These are phyloP conservation scores for Verticillium alfalfae DNA, from an alignment of 2,329 filamentous ascomycete species.

Conservation along the genomic window DNA sequence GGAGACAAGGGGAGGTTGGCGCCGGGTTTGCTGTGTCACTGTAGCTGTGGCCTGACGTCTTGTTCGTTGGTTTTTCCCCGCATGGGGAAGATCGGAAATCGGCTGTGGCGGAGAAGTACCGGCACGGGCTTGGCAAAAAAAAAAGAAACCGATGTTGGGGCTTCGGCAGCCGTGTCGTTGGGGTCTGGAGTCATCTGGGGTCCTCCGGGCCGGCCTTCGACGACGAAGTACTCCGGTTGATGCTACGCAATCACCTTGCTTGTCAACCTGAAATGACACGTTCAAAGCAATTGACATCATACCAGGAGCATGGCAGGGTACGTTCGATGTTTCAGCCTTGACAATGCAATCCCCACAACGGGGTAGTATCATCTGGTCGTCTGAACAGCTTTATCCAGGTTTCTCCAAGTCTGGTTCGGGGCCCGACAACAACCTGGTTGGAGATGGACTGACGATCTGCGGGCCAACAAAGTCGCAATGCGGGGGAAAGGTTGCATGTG, in stretches of 20 bases:
- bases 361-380: not conserved
- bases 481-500: not conserved
- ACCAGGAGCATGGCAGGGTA: too few species aligned
- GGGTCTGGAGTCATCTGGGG: not conserved
- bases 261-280: too few species aligned
- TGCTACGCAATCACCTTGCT: too few species aligned
- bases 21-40: not conserved
- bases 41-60: not conserved
- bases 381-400: not conserved
- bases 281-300: too few species aligned
- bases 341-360: too few species aligned
- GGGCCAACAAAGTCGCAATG: not conserved
- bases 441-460: not conserved
- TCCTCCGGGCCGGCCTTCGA: not conserved
- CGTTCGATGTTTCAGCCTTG: too few species aligned
- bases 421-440: not conserved
- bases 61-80: not conserved
- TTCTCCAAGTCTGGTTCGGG: not conserved
- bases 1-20: not conserved
- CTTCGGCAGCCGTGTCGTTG: not conserved
- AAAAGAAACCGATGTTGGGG: not conserved
- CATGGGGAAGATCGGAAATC: not conserved
- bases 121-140: not conserved
- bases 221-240: too few species aligned
- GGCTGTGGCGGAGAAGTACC: not conserved